A percentile compares a stretch with the other conserved stretches of the same genome.
Conservation (phyloP, 805 yeast genomes). For the Scheffersomyces ergatensis region DNA sequence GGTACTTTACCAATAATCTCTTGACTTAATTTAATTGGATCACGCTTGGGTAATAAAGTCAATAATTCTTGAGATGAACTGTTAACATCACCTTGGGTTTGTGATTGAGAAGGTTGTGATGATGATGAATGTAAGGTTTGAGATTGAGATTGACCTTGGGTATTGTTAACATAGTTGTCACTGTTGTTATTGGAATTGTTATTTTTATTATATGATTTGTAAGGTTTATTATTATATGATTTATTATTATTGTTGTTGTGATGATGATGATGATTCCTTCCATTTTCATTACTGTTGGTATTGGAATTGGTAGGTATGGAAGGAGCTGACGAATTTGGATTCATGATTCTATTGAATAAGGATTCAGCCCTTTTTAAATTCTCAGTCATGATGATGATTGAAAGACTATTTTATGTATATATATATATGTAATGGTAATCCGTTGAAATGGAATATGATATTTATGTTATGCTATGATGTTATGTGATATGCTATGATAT, state of each 20-base stretch:
- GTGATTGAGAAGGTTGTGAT: neutral
- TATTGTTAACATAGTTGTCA: constrained; percentile 6
- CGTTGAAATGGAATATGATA: too few relatives aligned
- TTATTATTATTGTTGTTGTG: too few relatives aligned
- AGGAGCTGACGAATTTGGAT: constrained; percentile 22
- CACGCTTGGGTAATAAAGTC: constrained; percentile 26
- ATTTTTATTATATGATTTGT: constrained; percentile 8
- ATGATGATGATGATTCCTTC: neutral
- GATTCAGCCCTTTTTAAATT: constrained; percentile 47
- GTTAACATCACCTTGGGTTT: too few relatives aligned
- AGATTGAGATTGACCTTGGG: neutral
- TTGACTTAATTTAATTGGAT: constrained; percentile 32
- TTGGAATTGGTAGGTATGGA: neutral
- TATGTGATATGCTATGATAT: too few relatives aligned
- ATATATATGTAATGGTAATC: too few relatives aligned
- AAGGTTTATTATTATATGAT: constrained; percentile 2
- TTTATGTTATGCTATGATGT: too few relatives aligned
- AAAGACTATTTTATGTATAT: too few relatives aligned
- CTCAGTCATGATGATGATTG: constrained; percentile 38
- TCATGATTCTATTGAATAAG: constrained; percentile 45
- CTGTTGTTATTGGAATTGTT: constrained; percentile 7
- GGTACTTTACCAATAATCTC: constrained; percentile 27
- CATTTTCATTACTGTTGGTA: neutral
- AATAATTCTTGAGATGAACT: constrained; percentile 10
- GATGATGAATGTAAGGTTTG: neutral